A percentile compares a stretch with the other conserved stretches of the same genome.
These are phyloP conservation scores for Pinus tabuliformis DNA, from an alignment of 75 land plant species.

Conservation along the genomic window DNA sequence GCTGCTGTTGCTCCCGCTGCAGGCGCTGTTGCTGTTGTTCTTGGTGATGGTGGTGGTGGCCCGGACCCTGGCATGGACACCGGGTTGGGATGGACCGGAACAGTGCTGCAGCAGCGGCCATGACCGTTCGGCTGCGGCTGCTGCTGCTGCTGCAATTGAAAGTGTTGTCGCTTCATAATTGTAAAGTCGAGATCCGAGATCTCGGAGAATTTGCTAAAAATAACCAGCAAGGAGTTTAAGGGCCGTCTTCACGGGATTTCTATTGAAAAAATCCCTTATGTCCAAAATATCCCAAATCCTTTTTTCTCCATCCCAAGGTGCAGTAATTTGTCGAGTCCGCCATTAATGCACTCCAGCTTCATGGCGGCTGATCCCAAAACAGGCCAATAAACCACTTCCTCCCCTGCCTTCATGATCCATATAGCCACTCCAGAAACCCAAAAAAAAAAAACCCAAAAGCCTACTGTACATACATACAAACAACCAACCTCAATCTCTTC, in stretches of 20 bases:
- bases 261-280: not conserved
- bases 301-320: not conserved
- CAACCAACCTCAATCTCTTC: not conserved
- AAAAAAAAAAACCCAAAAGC: too few species aligned
- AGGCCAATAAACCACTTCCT: not conserved
- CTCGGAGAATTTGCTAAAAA: not conserved
- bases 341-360: not conserved
- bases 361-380: not conserved
- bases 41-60: too few species aligned
- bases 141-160: not conserved
- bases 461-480: not conserved
- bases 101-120: not conserved
- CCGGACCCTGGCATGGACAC: not conserved
- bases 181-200: not conserved
- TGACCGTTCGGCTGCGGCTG: not conserved
- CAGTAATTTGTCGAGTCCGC: not conserved
- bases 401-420: not conserved
- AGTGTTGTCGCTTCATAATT: constrained; percentile 11
- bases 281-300: not conserved
- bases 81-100: not conserved
- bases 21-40: too few species aligned
- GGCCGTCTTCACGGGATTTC: not conserved
- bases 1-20: too few species aligned
- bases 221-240: not conserved
- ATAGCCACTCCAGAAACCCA: not conserved